phyloP scores from a whole-genome alignment of 2,329 filamentous ascomycete genomes.

The Stenocarpella maydis region DNA sequence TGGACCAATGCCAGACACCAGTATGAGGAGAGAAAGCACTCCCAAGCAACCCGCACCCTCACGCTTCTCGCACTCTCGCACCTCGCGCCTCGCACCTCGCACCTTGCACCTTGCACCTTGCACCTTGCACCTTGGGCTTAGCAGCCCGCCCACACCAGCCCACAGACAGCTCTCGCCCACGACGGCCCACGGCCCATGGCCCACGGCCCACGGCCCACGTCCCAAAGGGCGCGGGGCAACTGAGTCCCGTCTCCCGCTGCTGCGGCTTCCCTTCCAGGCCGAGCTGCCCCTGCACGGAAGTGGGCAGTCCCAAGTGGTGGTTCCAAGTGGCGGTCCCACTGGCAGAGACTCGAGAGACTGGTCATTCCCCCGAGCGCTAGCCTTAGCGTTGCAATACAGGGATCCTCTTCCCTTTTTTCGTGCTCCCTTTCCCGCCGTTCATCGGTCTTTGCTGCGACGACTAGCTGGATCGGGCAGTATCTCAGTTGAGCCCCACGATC shows the following conservation, averaged over 20 bases:
- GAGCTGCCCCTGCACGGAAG: no score
- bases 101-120: background rate
- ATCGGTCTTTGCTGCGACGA: background rate
- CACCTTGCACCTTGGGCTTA: background rate
- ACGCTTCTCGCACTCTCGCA: no score
- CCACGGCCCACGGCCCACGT: no score
- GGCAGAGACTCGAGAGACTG: background rate
- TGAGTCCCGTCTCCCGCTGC: slow-evolving; percentile 14
- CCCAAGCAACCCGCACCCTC: no score
- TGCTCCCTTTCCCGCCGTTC: background rate
- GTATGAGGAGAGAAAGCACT: no score
- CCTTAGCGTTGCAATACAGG: slow-evolving; percentile 1
- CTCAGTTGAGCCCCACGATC: background rate
- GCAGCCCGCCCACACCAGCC: no score
- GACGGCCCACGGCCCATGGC: no score
- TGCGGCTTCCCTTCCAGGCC: slow-evolving; percentile 14
- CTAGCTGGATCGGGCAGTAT: slow-evolving; percentile 2
- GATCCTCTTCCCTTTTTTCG: background rate
- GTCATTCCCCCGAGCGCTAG: slow-evolving; percentile 13
- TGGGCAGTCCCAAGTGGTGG: no score
- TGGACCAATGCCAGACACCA: background rate
- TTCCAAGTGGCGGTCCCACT: no score
- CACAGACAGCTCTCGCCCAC: background rate
- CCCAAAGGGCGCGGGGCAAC: slow-evolving; percentile 16
- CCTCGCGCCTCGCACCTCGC: no score